These are phyloP conservation scores for Onygena corvina DNA, from an alignment of 2,329 filamentous ascomycete genomes.

Conservation along the genomic window DNA sequence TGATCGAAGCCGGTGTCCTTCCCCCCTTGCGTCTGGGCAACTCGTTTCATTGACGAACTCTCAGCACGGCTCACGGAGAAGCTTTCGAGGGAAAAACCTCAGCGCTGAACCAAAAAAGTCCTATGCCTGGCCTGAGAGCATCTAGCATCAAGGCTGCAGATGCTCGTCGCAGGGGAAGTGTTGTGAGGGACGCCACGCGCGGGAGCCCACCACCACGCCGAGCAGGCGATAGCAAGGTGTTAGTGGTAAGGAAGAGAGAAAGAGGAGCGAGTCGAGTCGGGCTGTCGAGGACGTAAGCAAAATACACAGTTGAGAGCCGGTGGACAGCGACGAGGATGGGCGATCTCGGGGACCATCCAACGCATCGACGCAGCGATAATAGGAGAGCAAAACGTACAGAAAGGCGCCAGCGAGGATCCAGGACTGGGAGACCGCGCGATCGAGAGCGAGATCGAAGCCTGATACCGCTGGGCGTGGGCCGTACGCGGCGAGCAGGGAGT, in stretches of 20 bases:
- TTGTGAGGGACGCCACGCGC: not conserved
- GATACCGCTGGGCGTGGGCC: not conserved
- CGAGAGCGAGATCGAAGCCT: not conserved
- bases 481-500: not conserved
- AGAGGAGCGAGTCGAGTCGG: no score
- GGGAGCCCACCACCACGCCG: not conserved
- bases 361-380: not conserved
- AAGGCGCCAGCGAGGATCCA: not conserved
- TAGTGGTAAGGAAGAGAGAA: no score
- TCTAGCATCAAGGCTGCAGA: no score
- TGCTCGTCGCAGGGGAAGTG: no score
- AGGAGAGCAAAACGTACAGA: no score
- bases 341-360: not conserved
- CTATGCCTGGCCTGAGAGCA: no score
- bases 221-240: no score
- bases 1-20: slow-evolving; percentile 25
- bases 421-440: not conserved
- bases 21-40: slow-evolving; percentile 26
- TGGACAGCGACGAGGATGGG: not conserved
- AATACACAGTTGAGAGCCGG: not conserved
- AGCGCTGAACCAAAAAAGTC: not conserved
- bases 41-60: slow-evolving; percentile 23
- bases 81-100: not conserved
- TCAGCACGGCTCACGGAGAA: slow-evolving; percentile 22
- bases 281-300: no score